Evolutionary conservation across 2,329 filamentous ascomycete species (phyloP).

Genomic region (Clonostachys sp.): DNA sequence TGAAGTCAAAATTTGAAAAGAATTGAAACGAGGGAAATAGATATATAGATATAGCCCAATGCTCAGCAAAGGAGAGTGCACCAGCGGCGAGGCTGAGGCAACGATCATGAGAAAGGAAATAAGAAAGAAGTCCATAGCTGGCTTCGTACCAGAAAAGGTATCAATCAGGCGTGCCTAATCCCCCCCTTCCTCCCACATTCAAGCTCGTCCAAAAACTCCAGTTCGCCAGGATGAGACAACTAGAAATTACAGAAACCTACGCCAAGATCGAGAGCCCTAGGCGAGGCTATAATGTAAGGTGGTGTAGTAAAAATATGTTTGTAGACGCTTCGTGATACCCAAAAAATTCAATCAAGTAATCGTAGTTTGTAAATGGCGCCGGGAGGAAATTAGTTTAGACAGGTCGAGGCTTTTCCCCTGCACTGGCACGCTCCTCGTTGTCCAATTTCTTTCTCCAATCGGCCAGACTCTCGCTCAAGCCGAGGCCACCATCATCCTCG

Average conservation of each 20-base stretch:
- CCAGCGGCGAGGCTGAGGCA: not conserved
- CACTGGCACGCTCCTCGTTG: slow-evolving; percentile 26
- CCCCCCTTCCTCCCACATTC: too few relatives aligned
- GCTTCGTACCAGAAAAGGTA: not conserved
- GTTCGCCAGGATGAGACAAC: too few relatives aligned
- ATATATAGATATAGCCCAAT: not conserved
- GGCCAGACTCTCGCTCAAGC: slow-evolving; percentile 66
- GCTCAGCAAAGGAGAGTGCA: slow-evolving; percentile 3
- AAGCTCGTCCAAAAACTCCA: too few relatives aligned
- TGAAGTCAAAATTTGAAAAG: slow-evolving; percentile 4
- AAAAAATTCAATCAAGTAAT: slow-evolving; percentile 5
- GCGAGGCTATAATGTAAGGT: too few relatives aligned
- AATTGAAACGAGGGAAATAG: slow-evolving; percentile 10
- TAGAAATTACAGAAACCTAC: too few relatives aligned
- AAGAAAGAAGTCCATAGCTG: not conserved
- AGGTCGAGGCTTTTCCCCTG: slow-evolving; percentile 17
- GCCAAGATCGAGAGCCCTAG: too few relatives aligned
- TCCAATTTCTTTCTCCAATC: slow-evolving; percentile 80
- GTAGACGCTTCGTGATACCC: slow-evolving; percentile 19
- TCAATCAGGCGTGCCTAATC: too few relatives aligned
- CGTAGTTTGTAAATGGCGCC: too few relatives aligned
- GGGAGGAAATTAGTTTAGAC: too few relatives aligned
- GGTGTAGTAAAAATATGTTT: slow-evolving; percentile 9
- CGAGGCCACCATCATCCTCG: slow-evolving; percentile 37
- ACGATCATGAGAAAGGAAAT: slow-evolving; percentile 1